Base-by-base conservation (phyloP, 163 green algal species). In the Scenedesmus sp. region DNA sequence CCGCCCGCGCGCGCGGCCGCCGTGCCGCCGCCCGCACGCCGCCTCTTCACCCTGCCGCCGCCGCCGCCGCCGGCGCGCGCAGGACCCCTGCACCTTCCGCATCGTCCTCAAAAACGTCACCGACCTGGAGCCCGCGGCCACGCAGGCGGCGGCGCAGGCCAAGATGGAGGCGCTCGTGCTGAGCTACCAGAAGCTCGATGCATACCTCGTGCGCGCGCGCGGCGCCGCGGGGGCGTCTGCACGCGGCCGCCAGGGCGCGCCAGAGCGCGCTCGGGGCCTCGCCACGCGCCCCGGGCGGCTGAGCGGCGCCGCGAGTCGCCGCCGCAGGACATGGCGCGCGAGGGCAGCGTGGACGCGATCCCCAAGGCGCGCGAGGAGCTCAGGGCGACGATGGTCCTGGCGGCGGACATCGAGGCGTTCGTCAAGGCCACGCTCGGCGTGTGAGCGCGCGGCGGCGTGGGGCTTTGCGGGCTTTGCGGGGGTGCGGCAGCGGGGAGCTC, bases 71-170 rank as follows among this genome's bases (percentile, higher is more conserved):
- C 39, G 6, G 39, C 7, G 10, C 7, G 7, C 10, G 39, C 6
- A 10, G 22, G 79, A 85, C 70, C 79, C 79, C 29, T 85, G 79
- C 79, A 85, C 79, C 28, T 85, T 77, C 24, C 60, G 79, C 58
- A 85, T 80, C 60, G 60, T 85, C 10, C 53, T 85, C 29, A 76
- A 76, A n/a, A 85, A 77, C 57, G 62, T 42, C 2, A 81, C 71
- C 28, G 24, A 47, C 22, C 29, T 82, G 28, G 62, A 77, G 53
- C 54, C 65, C 14, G 17, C 67, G 31, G 53, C 17, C 3, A 28
- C 45, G 20, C 51, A 77, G 62, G 26, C 62, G 18, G 74, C 20
- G 29, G 74, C 48, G 11, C 39, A 28, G 15, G 60, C 60, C 17
- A 84, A 73, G 69, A 70, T 76, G 58, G 69, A 80, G 28, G n/a